These are phyloP conservation scores for Mycena galericulata DNA, from an alignment of 768 basidiomycete genomes.

Conservation along the genomic window DNA sequence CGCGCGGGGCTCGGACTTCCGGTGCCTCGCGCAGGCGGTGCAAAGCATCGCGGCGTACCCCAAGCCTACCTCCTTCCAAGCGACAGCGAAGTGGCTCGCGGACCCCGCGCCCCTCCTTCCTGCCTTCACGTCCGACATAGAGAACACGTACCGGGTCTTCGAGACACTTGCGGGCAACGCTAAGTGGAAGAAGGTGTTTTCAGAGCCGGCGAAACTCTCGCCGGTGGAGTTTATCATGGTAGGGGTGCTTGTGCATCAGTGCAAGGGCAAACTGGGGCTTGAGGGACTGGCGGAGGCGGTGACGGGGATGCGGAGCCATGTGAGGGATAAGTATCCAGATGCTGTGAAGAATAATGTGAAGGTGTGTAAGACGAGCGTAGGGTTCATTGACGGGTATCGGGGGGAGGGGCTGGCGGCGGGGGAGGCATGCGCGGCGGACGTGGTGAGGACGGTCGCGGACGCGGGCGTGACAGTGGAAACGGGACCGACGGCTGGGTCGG, in stretches of 20 bases:
- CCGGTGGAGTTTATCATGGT: slow-evolving; percentile 78
- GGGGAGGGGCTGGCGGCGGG: not conserved
- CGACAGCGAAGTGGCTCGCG: slow-evolving; percentile 65
- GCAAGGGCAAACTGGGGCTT: slow-evolving; percentile 53
- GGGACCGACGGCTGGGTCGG: too few species aligned
- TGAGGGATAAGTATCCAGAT: slow-evolving; percentile 64
- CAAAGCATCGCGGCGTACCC: slow-evolving; percentile 62
- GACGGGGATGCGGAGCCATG: slow-evolving; percentile 62
- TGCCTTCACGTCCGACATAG: slow-evolving; percentile 47
- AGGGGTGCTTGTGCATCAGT: slow-evolving; percentile 63
- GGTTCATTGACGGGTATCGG: slow-evolving; percentile 54
- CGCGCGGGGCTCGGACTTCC: slow-evolving; percentile 61
- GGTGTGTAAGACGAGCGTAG: slow-evolving; percentile 66
- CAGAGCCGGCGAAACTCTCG: slow-evolving; percentile 61
- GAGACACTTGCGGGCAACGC: slow-evolving; percentile 55
- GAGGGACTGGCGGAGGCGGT: slow-evolving; percentile 59
- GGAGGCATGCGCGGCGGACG: slow-evolving; percentile 37
- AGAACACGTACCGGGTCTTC: slow-evolving; percentile 61
- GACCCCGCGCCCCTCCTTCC: slow-evolving; percentile 45
- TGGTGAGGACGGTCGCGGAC: slow-evolving; percentile 16
- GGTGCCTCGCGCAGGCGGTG: slow-evolving; percentile 67
- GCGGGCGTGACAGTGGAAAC: not conserved
- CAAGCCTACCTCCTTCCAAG: slow-evolving; percentile 41
- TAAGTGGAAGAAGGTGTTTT: slow-evolving; percentile 51
- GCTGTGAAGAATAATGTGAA: slow-evolving; percentile 77